Conservation (phyloP, 2,329 filamentous ascomycete genomes). For the Pleurostoma richardsiae region DNA sequence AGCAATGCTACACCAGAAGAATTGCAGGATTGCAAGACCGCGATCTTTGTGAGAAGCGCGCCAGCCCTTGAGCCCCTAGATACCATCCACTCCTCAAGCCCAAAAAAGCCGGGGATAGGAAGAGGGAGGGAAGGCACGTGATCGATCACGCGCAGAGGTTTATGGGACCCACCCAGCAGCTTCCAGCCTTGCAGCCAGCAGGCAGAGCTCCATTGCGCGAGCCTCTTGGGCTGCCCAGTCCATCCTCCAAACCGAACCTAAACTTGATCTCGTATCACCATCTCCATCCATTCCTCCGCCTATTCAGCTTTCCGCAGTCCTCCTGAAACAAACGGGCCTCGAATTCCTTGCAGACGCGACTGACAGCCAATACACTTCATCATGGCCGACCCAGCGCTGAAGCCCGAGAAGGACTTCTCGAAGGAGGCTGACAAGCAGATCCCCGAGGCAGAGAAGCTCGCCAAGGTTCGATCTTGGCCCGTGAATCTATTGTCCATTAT, state of each 20-base stretch:
- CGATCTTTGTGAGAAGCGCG: no score
- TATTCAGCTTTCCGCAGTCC: no score
- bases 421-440: slow-evolving; percentile 93
- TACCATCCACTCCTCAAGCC: no score
- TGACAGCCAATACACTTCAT: slow-evolving; percentile 18
- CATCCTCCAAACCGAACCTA: not conserved
- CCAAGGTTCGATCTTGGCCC: slow-evolving; percentile 55
- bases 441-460: slow-evolving; percentile 83
- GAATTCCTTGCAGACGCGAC: not conserved
- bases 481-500: not conserved
- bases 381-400: slow-evolving; percentile 81
- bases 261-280: not conserved
- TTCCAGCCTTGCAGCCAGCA: slow-evolving; percentile 3
- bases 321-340: no score
- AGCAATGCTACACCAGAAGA: no score
- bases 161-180: not conserved
- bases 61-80: no score
- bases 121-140: no score
- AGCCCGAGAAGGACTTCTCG: slow-evolving; percentile 98
- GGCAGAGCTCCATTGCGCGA: slow-evolving; percentile 12
- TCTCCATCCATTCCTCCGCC: not conserved
- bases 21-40: no score
- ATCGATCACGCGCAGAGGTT: no score
- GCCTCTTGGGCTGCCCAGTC: slow-evolving; percentile 2
- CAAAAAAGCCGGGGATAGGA: no score